Conservation (phyloP, 805 yeast species). For the Saccharomyces jurei region DNA sequence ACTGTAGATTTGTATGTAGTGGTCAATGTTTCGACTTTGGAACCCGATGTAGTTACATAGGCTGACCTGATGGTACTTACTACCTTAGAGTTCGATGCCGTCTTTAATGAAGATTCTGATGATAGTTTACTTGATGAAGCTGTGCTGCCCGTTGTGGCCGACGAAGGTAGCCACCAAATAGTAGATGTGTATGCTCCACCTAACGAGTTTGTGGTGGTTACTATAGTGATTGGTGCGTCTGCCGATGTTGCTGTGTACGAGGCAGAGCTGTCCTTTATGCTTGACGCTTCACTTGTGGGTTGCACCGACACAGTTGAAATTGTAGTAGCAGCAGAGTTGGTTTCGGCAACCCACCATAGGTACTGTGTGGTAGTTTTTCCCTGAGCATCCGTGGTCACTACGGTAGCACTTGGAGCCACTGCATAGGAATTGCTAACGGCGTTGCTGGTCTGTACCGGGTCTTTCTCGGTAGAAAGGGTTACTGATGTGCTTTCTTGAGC, state of each 20-base stretch:
- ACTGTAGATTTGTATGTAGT: neutral
- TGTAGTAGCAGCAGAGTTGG: neutral
- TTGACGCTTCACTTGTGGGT: neutral
- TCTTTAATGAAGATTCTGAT: neutral
- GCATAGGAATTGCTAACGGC: conserved; percentile 7
- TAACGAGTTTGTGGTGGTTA: conserved; percentile 15
- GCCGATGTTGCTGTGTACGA: neutral
- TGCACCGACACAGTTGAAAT: neutral
- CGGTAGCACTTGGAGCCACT: conserved; percentile 13
- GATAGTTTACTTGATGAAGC: neutral
- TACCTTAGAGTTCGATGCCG: neutral
- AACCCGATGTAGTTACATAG: neutral
- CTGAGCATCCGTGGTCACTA: conserved; percentile 15
- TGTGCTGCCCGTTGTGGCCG: conserved; percentile 4
- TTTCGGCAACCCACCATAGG: conserved; percentile 13
- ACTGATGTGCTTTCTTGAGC: neutral
- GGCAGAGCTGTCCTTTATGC: neutral
- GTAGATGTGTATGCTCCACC: conserved; percentile 22
- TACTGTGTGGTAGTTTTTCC: conserved; percentile 15
- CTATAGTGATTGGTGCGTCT: conserved; percentile 16
- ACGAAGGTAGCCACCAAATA: conserved; percentile 28
- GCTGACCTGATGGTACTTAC: neutral
- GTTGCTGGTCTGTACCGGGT: conserved; percentile 5
- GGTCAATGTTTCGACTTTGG: neutral
- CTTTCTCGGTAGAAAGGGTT: neutral